A percentile compares a stretch with the other conserved stretches of the same genome.
Conservation (phyloP, 164 flowering plant genomes). For the Sextonia rubra region DNA sequence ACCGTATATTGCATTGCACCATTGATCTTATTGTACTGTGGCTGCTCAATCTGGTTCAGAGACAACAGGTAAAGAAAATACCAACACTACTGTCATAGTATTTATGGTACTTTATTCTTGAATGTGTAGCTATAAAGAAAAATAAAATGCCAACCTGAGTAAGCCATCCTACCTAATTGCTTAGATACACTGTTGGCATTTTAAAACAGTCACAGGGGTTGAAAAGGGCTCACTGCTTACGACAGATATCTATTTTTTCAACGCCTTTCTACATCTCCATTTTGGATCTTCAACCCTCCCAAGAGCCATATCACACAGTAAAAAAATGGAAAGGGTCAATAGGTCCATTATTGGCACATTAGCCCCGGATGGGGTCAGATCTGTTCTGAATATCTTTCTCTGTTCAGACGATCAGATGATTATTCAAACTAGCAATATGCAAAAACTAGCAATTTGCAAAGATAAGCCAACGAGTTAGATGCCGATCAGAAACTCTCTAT, state of each 20-base stretch:
- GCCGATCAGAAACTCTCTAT: too few species aligned
- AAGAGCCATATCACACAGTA: neutral
- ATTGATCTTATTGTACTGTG: too few species aligned
- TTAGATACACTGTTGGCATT: neutral
- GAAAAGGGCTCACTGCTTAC: neutral
- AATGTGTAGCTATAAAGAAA: neutral
- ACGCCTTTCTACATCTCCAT: neutral
- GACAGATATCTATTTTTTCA: neutral
- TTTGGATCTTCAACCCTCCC: neutral
- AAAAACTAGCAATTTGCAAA: too few species aligned
- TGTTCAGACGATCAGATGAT: neutral
- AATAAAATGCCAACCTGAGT: neutral
- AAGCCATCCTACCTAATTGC: neutral
- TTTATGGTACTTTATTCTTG: neutral
- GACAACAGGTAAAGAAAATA: neutral
- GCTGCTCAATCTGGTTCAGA: neutral
- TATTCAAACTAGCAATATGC: too few species aligned
- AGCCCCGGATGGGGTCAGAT: neutral
- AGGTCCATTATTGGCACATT: neutral
- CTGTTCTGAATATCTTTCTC: too few species aligned
- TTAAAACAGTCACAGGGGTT: neutral
- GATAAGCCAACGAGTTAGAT: too few species aligned
- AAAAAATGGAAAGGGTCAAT: neutral
- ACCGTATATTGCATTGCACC: too few species aligned
- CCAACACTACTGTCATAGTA: too few species aligned